Percentiles rank a stretch among this genome's conserved stretches.
phyloP scores from a whole-genome alignment of 2,329 filamentous ascomycete genomes.

The Talaromyces sp. region DNA sequence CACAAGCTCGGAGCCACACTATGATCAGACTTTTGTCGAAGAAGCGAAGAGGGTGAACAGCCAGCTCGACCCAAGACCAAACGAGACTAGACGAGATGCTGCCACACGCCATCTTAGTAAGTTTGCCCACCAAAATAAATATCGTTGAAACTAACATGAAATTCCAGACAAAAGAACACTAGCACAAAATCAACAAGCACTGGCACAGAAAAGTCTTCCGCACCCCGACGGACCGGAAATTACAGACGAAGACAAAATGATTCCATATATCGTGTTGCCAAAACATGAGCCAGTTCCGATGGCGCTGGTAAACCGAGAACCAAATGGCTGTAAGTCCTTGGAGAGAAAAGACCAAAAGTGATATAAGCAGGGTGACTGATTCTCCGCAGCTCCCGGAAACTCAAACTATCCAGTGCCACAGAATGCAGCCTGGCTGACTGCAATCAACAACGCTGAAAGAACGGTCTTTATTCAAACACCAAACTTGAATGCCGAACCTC shows the following conservation, averaged over 20 bases:
- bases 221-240: conserved; percentile 54
- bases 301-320: conserved; percentile 65
- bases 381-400: conserved; percentile 51
- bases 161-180: conserved; percentile 15
- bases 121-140: conserved; percentile 9
- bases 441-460: conserved; percentile 60
- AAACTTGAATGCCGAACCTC: conserved; percentile 67
- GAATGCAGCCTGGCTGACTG: conserved; percentile 70
- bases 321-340: conserved; percentile 52
- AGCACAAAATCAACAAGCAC: not conserved
- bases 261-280: conserved; percentile 59
- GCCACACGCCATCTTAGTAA: conserved; percentile 62
- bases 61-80: conserved; percentile 47
- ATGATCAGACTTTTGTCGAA: conserved; percentile 57
- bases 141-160: not conserved
- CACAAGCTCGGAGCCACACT: conserved; percentile 58
- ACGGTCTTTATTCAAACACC: conserved; percentile 75
- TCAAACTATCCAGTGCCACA: conserved; percentile 63
- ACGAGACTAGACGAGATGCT: conserved; percentile 56
- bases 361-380: too few relatives aligned
- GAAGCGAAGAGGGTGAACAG: conserved; percentile 63
- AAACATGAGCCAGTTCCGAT: conserved; percentile 61
- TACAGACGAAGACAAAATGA: conserved; percentile 55
- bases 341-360: too few relatives aligned
- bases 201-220: conserved; percentile 51